Percentiles rank a stretch among this genome's conserved stretches.
Conservation (phyloP, 345 rosid genomes). For the Euphorbia pulcherrima region DNA sequence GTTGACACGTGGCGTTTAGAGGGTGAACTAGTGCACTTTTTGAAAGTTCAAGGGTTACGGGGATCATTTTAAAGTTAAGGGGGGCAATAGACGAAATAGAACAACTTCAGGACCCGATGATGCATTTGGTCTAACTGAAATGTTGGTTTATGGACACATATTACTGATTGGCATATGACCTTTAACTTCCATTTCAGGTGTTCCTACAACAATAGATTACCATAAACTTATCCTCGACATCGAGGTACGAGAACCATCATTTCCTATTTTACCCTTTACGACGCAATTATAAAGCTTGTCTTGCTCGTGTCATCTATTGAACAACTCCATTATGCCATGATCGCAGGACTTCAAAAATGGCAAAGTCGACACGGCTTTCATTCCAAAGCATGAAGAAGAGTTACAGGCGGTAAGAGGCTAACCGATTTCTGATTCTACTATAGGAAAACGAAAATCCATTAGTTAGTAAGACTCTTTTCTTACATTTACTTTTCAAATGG, state of each 20-base stretch:
- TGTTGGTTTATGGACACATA: neutral
- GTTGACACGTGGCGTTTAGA: no score
- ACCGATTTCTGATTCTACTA: slow-evolving; percentile 2
- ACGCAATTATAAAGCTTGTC: neutral
- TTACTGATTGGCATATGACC: neutral
- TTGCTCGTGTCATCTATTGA: slow-evolving; percentile 2
- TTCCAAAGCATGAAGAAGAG: slow-evolving; percentile 89
- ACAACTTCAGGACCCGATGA: no score
- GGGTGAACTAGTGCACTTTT: no score
- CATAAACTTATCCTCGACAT: slow-evolving; percentile 95
- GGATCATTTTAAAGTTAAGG: no score
- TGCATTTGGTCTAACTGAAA: no score
- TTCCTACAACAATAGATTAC: slow-evolving; percentile 92
- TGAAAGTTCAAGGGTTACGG: no score
- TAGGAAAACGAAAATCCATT: no score
- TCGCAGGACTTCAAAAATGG: slow-evolving; percentile 91
- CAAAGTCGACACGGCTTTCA: slow-evolving; percentile 97
- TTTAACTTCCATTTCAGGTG: slow-evolving; percentile 48
- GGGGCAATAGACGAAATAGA: no score
- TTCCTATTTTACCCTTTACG: slow-evolving; percentile 1
- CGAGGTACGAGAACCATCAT: slow-evolving; percentile 51
- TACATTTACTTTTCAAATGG: neutral
- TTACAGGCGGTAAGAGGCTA: slow-evolving; percentile 59
- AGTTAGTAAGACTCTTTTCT: no score
- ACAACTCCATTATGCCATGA: slow-evolving; percentile 9